Base-by-base conservation (phyloP, 805 yeast genomes). In the Candida stauntonica region DNA sequence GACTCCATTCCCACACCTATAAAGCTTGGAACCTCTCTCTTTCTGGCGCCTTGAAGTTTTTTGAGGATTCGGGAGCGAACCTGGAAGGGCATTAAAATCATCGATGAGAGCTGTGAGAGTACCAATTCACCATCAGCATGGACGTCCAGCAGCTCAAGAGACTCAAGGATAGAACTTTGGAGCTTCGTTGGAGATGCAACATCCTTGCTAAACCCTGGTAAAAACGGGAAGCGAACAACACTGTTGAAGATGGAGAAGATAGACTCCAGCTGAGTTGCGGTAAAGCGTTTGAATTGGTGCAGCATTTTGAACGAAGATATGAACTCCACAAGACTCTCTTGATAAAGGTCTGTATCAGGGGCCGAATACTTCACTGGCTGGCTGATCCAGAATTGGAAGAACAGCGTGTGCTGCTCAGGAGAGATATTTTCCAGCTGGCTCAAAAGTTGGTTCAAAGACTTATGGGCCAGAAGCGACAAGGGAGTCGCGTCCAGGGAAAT, bases 221-320 rank as follows among this genome's bases (percentile, higher is more conserved):
- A 64, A 11, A 83, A 69, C 1, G 94, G 95, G 57, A 83, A 87
- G 29, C 85, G 64, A 1, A 84, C 75, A 41, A 87, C 77, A 13
- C 78, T 67, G 50, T 75, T 76, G 52, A 91, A 70, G 5, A 79
- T 61, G n/a, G 63, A 63, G 26, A 86, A 58, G n/a, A 83, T 65
- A 17, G 58, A 63, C 30, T 67, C 73, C n/a, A 77, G 64, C 16
- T 63, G 62, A 30, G 60, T 55, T 19, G 50, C 58, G 2, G 58
- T 61, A 31, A 46, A 46, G 18, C 48, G 31, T 0, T 64, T 48
- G 17, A 78, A 53, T 1, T 45, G 40, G 47, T 71, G 69, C 7
- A 85, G 59, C 5, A 66, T 57, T 3, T 73, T 70, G 54, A 82
- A 81, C 16, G 79, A 62, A 11, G 63, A 55, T 48, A 82, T 67